Conservation (phyloP, 495 filamentous ascomycete species). For the Evernia prunastri region DNA sequence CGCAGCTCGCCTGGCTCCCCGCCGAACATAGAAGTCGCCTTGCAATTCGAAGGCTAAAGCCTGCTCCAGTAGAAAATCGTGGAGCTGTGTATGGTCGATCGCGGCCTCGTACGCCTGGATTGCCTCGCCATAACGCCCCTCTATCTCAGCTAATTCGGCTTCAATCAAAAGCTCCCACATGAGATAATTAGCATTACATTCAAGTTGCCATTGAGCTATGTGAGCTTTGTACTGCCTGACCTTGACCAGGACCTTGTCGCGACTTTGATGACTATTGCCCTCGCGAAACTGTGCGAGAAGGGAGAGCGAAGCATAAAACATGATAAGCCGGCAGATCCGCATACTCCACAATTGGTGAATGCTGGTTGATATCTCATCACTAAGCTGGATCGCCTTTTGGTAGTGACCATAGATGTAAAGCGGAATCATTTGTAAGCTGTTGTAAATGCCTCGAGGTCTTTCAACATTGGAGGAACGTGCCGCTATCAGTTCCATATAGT, state of each 20-base stretch:
- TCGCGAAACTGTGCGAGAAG: conserved; percentile 58
- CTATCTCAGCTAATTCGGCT: conserved; percentile 63
- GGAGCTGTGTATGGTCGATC: conserved; percentile 71
- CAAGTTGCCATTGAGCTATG: conserved; percentile 60
- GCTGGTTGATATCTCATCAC: conserved; percentile 52
- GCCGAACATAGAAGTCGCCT: conserved; percentile 64
- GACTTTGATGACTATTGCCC: conserved; percentile 42
- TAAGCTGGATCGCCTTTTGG: conserved; percentile 59
- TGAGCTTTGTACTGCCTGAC: conserved; percentile 52
- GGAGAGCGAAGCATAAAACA: conserved; percentile 65
- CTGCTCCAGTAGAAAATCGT: conserved; percentile 73
- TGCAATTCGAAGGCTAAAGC: conserved; percentile 70
- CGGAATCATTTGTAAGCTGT: conserved; percentile 62
- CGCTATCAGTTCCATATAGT: conserved; percentile 56
- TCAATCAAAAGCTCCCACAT: conserved; percentile 70
- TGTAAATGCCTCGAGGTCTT: conserved; percentile 63
- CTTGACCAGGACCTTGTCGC: conserved; percentile 49
- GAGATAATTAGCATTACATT: conserved; percentile 73
- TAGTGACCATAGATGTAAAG: conserved; percentile 73
- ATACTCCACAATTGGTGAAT: conserved; percentile 64
- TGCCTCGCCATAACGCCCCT: conserved; percentile 52
- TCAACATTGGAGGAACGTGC: conserved; percentile 47
- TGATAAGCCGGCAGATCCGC: conserved; percentile 55
- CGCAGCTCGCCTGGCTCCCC: conserved; percentile 65
- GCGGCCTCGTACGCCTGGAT: conserved; percentile 66